phyloP scores from a whole-genome alignment of 768 basidiomycete genomes.

The Leccinum sublutescens region DNA sequence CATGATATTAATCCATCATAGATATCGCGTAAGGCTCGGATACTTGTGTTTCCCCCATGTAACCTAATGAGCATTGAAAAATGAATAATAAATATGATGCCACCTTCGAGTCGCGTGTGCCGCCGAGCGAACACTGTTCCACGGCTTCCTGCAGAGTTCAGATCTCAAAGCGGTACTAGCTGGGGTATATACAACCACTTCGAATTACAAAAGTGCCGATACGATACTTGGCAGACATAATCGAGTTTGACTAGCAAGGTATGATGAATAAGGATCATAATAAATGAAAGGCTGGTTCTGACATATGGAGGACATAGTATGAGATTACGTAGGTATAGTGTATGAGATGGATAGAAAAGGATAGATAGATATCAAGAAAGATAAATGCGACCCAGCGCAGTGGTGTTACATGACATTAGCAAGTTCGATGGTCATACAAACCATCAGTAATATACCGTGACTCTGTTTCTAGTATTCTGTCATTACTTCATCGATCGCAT shows the following conservation, averaged over 20 bases:
- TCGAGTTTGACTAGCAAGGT: neutral
- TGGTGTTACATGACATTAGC: neutral
- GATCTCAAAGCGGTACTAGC: too few relatives aligned
- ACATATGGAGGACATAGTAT: neutral
- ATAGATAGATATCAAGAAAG: constrained; percentile 1
- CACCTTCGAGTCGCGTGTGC: too few relatives aligned
- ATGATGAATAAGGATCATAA: neutral
- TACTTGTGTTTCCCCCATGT: too few relatives aligned
- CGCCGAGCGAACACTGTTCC: too few relatives aligned
- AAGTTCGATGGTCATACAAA: constrained; percentile 10
- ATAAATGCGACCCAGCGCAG: constrained; percentile 16
- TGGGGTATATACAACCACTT: neutral
- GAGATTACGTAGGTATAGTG: constrained; percentile 19
- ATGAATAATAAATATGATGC: too few relatives aligned
- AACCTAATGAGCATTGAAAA: too few relatives aligned
- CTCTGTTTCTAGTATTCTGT: constrained; percentile 16
- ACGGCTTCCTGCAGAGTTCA: too few relatives aligned
- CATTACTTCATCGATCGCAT: constrained; percentile 20
- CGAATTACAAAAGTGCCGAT: neutral
- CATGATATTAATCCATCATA: too few relatives aligned
- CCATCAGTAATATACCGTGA: neutral
- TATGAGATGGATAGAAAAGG: constrained; percentile 6
- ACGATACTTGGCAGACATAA: constrained; percentile 3
- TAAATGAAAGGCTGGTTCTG: neutral
- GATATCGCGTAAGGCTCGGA: neutral